Evolutionary conservation across 345 rosid species (phyloP).

Genomic region (Syzygium jambos): DNA sequence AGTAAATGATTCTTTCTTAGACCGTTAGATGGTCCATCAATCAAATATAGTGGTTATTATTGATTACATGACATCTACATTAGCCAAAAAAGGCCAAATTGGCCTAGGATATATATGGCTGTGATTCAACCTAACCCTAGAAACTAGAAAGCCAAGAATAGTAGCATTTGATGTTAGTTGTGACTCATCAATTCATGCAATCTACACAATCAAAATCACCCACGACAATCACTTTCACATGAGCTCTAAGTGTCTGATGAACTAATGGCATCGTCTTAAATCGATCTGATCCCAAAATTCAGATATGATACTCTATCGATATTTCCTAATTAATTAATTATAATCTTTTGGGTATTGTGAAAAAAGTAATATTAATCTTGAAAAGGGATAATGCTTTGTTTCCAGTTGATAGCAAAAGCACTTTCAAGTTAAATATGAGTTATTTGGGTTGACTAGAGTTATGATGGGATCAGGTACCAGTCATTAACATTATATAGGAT

Average conservation of each 20-base stretch:
- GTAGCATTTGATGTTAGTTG: neutral
- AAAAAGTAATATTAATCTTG: neutral
- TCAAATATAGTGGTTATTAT: neutral
- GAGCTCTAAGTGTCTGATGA: neutral
- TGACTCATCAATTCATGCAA: neutral
- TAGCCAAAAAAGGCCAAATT: neutral
- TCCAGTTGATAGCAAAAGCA: neutral
- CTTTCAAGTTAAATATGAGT: neutral
- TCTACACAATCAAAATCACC: neutral
- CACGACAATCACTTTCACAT: neutral
- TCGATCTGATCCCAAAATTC: neutral
- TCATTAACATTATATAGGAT: neutral
- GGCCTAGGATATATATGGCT: neutral
- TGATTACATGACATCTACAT: neutral
- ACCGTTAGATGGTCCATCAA: neutral
- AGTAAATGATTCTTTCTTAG: neutral
- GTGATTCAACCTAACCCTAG: neutral
- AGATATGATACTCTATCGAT: neutral
- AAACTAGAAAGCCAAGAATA: neutral
- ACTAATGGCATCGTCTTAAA: neutral
- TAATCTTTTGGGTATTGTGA: neutral
- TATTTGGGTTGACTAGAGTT: neutral
- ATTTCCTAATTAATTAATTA: neutral
- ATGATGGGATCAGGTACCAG: neutral
- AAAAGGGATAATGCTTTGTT: neutral